These are phyloP conservation scores for Stygiomarasmius scandens DNA, from an alignment of 1,284 basidiomycete genomes.

Conservation along the genomic window DNA sequence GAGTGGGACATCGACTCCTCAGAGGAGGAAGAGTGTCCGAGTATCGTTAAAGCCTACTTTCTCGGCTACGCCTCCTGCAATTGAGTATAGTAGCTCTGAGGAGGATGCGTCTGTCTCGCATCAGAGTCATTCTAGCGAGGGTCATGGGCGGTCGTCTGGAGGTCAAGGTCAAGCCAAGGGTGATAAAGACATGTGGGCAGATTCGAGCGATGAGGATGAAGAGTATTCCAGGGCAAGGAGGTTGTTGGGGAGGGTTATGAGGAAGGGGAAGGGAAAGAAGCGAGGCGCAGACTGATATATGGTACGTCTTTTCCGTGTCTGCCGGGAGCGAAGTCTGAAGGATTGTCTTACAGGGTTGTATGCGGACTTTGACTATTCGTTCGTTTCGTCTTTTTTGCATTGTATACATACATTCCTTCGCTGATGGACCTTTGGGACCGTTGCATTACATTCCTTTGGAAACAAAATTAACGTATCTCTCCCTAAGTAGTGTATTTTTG, in stretches of 20 bases:
- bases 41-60: conserved; percentile 74
- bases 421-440: no score
- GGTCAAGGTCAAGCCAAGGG: conserved; percentile 14
- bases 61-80: conserved; percentile 66
- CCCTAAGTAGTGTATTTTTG: no score
- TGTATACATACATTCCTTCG: no score
- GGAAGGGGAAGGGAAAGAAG: conserved; percentile 37
- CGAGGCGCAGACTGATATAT: background rate
- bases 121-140: conserved; percentile 14
- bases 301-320: background rate
- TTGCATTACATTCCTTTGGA: no score
- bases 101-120: conserved; percentile 26
- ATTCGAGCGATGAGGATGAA: conserved; percentile 74
- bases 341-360: no score
- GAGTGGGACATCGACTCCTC: conserved; percentile 25
- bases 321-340: no score
- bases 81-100: conserved; percentile 54
- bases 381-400: no score
- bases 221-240: conserved; percentile 61
- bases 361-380: no score
- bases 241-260: conserved; percentile 48
- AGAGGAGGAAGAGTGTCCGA: conserved; percentile 71
- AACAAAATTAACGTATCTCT: no score
- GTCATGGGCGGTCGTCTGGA: background rate
- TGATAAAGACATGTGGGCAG: conserved; percentile 58